These are phyloP conservation scores for Cephaloascus albidus DNA, from an alignment of 805 yeast species.

Conservation along the genomic window DNA sequence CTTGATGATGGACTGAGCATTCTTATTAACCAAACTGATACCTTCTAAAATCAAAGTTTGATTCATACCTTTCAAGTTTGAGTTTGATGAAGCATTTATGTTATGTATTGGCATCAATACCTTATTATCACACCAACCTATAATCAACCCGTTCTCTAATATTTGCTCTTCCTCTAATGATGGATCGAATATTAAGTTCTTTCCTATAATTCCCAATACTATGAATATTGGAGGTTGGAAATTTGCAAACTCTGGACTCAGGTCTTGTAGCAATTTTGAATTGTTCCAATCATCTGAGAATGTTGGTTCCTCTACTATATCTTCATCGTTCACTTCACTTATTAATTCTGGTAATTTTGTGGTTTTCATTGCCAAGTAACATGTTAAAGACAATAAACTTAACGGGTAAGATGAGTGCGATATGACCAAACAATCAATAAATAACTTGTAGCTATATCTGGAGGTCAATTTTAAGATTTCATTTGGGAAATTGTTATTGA, in stretches of 20 bases:
- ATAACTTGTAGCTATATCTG: slow-evolving; percentile 68
- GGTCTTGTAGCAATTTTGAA: slow-evolving; percentile 35
- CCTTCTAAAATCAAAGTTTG: slow-evolving; percentile 40
- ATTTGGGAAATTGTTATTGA: slow-evolving; percentile 43
- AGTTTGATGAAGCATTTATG: slow-evolving; percentile 38
- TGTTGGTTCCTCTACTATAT: slow-evolving; percentile 80
- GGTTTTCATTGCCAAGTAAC: slow-evolving; percentile 72
- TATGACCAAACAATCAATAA: slow-evolving; percentile 70
- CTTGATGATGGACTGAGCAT: slow-evolving; percentile 53
- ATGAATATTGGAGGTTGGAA: slow-evolving; percentile 72
- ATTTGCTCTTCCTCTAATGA: slow-evolving; percentile 84
- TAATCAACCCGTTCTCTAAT: slow-evolving; percentile 70
- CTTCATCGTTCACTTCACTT: slow-evolving; percentile 57
- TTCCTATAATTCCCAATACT: slow-evolving; percentile 67
- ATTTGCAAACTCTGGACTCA: slow-evolving; percentile 8
- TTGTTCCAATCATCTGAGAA: slow-evolving; percentile 83
- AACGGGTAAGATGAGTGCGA: slow-evolving; percentile 77
- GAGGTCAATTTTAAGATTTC: slow-evolving; percentile 53
- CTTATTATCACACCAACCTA: slow-evolving; percentile 62
- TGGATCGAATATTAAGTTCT: slow-evolving; percentile 71
- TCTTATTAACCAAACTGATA: slow-evolving; percentile 44
- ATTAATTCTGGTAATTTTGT: slow-evolving; percentile 67
- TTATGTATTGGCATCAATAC: slow-evolving; percentile 69
- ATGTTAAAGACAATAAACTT: slow-evolving; percentile 69
- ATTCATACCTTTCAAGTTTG: slow-evolving; percentile 46